Percentiles rank a stretch among this genome's conserved stretches.
Evolutionary conservation across 192 early-diverging fungal genomes (phyloP).

Genomic region (Coemansia sp.): DNA sequence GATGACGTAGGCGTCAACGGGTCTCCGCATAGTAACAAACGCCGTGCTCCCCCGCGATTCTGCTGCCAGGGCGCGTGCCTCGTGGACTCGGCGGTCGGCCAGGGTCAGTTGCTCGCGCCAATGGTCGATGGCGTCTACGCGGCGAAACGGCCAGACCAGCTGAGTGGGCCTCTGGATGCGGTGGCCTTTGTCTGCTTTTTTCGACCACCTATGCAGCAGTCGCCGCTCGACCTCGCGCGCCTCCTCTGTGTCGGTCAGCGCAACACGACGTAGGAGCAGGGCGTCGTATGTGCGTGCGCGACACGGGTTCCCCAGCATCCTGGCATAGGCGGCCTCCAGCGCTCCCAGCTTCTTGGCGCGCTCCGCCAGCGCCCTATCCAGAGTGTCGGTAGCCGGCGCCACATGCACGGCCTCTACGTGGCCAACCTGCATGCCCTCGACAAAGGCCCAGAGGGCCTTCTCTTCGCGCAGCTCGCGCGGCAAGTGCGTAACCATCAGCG

Average conservation of each 20-base stretch:
- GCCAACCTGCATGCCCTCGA: constrained; percentile 60
- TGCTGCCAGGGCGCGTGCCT: constrained; percentile 29
- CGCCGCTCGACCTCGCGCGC: constrained; percentile 34
- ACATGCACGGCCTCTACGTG: constrained; percentile 64
- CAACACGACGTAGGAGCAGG: constrained; percentile 36
- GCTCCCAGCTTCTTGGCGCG: constrained; percentile 39
- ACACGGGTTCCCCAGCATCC: constrained; percentile 71
- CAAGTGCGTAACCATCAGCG: constrained; percentile 67
- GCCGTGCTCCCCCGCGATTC: constrained; percentile 52
- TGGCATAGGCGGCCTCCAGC: constrained; percentile 58
- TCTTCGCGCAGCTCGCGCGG: constrained; percentile 61
- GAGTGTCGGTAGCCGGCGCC: constrained; percentile 52
- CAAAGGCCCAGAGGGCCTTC: constrained; percentile 56
- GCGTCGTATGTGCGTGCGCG: constrained; percentile 63
- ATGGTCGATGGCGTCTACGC: constrained; percentile 64
- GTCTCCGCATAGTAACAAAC: constrained; percentile 71
- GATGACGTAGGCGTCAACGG: constrained; percentile 64
- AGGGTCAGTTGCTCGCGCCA: constrained; percentile 55
- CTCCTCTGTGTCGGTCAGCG: constrained; percentile 24
- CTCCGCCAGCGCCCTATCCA: constrained; percentile 57
- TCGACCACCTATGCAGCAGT: constrained; percentile 37
- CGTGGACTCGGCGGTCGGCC: constrained; percentile 50
- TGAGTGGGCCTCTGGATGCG: not conserved
- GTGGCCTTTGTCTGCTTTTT: not conserved
- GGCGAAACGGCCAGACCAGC: constrained; percentile 5